A percentile compares a stretch with the other conserved stretches of the same genome.
phyloP scores from a whole-genome alignment of 163 green algal species.

The Scenedesmus sp. region DNA sequence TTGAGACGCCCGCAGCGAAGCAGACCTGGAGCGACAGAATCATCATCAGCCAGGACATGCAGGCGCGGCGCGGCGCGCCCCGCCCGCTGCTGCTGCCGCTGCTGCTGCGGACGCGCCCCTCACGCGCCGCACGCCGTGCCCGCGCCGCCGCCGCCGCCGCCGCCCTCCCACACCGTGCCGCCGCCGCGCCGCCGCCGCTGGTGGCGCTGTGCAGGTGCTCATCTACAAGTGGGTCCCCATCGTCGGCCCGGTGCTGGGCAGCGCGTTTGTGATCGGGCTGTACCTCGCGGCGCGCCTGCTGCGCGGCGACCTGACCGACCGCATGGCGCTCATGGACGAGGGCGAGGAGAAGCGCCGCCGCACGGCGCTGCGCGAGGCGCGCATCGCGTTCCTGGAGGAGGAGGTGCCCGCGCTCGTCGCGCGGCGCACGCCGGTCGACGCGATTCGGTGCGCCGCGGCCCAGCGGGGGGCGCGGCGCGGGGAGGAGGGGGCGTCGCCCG shows the following conservation, averaged over 20 bases:
- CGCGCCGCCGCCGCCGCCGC: too few relatives aligned
- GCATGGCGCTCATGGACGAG: constrained; percentile 65
- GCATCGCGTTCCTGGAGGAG: constrained; percentile 69
- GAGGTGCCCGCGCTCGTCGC: constrained; percentile 63
- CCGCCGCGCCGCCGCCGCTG: too few relatives aligned
- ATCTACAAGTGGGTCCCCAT: constrained; percentile 63
- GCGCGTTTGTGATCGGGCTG: constrained; percentile 63
- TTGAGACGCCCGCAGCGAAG: constrained; percentile 1
- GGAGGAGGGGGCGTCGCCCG: too few relatives aligned
- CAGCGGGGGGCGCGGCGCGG: background rate
- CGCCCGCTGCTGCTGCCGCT: too few relatives aligned
- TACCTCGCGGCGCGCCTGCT: constrained; percentile 62
- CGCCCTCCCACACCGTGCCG: too few relatives aligned
- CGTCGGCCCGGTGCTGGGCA: constrained; percentile 59
- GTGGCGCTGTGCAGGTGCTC: constrained; percentile 48
- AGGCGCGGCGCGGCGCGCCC: constrained; percentile 3
- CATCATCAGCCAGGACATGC: constrained; percentile 35
- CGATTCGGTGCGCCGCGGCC: constrained; percentile 9
- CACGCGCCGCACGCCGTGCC: background rate
- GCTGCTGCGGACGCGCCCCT: background rate
- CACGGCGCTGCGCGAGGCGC: constrained; percentile 52
- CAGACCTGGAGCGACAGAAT: constrained; percentile 38
- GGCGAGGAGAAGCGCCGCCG: constrained; percentile 58
- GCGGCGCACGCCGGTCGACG: constrained; percentile 39
- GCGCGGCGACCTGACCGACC: constrained; percentile 64